These are phyloP conservation scores for Creolimax fragrantissima DNA, from an alignment of 78 protist genomes.

Conservation along the genomic window DNA sequence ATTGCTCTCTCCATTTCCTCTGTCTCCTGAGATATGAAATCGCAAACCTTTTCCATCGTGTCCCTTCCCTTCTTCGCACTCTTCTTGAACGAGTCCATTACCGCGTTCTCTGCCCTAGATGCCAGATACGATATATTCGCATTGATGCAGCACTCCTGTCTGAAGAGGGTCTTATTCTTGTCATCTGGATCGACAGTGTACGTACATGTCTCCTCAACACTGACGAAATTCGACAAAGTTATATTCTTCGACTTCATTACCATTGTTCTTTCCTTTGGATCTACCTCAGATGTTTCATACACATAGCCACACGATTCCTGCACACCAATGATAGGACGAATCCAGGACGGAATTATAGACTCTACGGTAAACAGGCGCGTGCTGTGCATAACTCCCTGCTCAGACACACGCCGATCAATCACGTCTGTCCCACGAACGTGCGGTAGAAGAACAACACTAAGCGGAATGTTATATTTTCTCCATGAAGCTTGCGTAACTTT, in stretches of 20 bases:
- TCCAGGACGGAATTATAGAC: background rate
- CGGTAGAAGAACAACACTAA: background rate
- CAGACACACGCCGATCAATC: background rate
- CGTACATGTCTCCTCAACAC: conserved; percentile 33
- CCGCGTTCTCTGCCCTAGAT: background rate
- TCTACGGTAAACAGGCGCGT: background rate
- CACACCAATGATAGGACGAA: background rate
- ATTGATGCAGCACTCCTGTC: conserved; percentile 10
- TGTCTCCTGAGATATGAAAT: background rate
- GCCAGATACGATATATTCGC: background rate
- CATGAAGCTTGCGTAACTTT: background rate
- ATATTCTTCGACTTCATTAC: conserved; percentile 13
- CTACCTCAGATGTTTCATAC: conserved; percentile 26
- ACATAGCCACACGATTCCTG: background rate
- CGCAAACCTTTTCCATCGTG: conserved; percentile 6
- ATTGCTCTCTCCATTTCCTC: background rate
- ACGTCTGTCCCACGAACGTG: conserved; percentile 4
- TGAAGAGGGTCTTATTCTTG: background rate
- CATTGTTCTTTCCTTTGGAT: background rate
- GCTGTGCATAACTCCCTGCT: background rate
- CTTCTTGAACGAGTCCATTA: background rate
- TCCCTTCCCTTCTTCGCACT: conserved; percentile 1
- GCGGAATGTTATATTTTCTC: background rate
- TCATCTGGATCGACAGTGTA: conserved; percentile 9
- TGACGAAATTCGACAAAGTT: background rate